These are phyloP conservation scores for Lasiodiplodia citricola DNA, from an alignment of 2,329 filamentous ascomycete genomes.

Conservation along the genomic window DNA sequence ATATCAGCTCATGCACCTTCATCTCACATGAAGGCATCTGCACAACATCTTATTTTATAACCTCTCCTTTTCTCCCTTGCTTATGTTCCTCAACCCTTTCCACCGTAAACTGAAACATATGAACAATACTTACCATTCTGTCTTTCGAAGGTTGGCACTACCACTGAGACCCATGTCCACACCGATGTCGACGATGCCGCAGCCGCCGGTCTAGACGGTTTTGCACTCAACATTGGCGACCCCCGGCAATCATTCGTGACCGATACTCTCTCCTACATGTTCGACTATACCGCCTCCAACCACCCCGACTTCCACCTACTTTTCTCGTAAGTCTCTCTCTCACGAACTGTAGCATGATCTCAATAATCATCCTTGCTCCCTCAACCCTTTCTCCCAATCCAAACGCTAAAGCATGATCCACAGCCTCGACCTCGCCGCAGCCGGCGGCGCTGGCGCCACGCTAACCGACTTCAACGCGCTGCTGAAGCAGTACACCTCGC, in stretches of 20 bases:
- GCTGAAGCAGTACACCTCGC: background rate
- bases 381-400: background rate
- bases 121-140: background rate
- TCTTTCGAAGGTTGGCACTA: slow-evolving; percentile 2
- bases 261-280: background rate
- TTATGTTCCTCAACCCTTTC: background rate
- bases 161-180: background rate
- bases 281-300: background rate
- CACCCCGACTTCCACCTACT: slow-evolving; percentile 1
- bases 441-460: background rate
- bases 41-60: background rate
- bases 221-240: slow-evolving; percentile 19
- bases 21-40: background rate
- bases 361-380: no score
- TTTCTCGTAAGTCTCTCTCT: slow-evolving; percentile 2
- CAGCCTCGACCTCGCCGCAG: slow-evolving; percentile 9
- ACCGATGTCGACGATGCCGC: slow-evolving; percentile 11
- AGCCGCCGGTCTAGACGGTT: slow-evolving; percentile 7
- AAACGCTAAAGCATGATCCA: background rate
- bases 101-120: background rate
- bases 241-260: slow-evolving; percentile 8
- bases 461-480: slow-evolving; percentile 10
- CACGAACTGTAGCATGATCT: background rate
- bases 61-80: background rate
- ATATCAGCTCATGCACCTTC: background rate